phyloP scores from a whole-genome alignment of 805 yeast species.

The Candida quercuum region DNA sequence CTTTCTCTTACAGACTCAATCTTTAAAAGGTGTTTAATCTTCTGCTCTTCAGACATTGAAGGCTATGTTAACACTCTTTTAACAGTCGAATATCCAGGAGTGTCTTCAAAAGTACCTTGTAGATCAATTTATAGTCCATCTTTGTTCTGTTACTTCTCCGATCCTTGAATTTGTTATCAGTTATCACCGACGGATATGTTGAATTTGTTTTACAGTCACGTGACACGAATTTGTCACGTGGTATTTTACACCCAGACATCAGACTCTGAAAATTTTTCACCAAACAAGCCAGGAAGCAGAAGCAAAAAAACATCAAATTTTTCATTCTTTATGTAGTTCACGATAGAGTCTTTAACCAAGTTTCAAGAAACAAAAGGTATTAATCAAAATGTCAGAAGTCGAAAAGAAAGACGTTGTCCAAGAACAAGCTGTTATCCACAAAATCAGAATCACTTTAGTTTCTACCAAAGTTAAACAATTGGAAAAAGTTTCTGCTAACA shows the following conservation, averaged over 20 bases:
- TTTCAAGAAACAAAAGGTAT: constrained; percentile 36
- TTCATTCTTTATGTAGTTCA: not conserved
- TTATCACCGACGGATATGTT: not conserved
- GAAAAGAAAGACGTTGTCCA: constrained; percentile 83
- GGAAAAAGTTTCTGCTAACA: constrained; percentile 92
- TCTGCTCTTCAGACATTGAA: constrained; percentile 4
- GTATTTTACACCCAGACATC: constrained; percentile 15
- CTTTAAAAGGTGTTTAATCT: constrained; percentile 34
- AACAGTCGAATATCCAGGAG: too few species aligned
- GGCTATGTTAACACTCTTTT: too few species aligned
- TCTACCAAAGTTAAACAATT: constrained; percentile 98
- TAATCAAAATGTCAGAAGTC: constrained; percentile 67
- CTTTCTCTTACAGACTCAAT: constrained; percentile 53
- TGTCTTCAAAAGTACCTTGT: too few species aligned
- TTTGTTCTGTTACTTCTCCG: too few species aligned
- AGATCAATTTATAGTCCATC: too few species aligned
- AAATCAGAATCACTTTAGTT: constrained; percentile 98
- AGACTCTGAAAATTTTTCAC: constrained; percentile 17
- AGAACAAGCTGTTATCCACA: constrained; percentile 80
- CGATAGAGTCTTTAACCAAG: constrained; percentile 17
- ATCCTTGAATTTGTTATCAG: not conserved
- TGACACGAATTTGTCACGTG: not conserved
- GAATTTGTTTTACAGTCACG: not conserved
- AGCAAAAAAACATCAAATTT: constrained; percentile 5
- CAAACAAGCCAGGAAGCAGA: constrained; percentile 7